Conservation (phyloP, 306 rosid species). For the Pterocarpus macrocarpus region DNA sequence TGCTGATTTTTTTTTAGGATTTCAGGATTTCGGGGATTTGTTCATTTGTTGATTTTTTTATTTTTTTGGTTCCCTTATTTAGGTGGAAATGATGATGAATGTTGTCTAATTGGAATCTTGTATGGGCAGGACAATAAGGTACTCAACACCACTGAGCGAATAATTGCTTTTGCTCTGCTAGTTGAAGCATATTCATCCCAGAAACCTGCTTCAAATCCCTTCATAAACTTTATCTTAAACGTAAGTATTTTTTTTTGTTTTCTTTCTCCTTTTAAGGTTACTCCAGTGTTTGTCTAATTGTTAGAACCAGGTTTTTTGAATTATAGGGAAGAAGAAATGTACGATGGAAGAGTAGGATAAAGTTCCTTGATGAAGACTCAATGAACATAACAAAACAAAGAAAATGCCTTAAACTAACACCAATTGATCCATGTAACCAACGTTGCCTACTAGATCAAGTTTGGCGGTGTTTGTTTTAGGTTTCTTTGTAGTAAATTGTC, state of each 20-base stretch:
- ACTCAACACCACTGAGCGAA: conserved; percentile 60
- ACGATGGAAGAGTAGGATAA: not conserved
- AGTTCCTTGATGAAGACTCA: too few relatives aligned
- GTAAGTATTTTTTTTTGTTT: conserved; percentile 59
- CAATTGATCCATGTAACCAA: conserved; percentile 21
- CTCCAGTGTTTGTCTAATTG: not conserved
- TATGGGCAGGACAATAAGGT: conserved; percentile 52
- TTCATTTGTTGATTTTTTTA: not conserved
- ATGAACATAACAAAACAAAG: too few relatives aligned
- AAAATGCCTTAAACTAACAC: not conserved
- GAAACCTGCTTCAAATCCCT: conserved; percentile 77
- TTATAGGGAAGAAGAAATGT: not conserved
- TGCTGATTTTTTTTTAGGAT: conserved; percentile 6
- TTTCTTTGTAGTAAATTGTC: not conserved
- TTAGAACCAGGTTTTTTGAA: conserved; percentile 16
- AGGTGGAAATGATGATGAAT: conserved; percentile 10
- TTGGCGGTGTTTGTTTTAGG: not conserved
- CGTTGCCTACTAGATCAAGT: not conserved
- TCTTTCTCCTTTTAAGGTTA: not conserved
- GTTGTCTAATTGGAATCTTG: conserved; percentile 34
- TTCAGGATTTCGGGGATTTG: not conserved
- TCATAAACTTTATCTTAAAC: conserved; percentile 65
- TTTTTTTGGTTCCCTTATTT: not conserved
- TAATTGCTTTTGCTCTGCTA: conserved; percentile 76
- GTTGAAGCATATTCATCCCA: conserved; percentile 83